Conservation (phyloP, 192 early-diverging fungal species). For the Coemansia umbellata region DNA sequence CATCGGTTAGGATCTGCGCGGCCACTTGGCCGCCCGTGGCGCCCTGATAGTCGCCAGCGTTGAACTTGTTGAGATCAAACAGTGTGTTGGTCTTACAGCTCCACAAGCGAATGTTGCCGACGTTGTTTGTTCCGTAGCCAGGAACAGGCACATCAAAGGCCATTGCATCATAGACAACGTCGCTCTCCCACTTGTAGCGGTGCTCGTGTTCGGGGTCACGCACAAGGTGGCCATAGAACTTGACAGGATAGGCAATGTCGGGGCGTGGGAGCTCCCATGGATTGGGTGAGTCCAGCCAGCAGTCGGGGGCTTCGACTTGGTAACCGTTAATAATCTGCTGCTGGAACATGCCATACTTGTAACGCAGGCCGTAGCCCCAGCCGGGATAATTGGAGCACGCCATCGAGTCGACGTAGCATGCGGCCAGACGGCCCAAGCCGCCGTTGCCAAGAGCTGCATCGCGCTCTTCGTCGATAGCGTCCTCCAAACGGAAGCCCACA, state of each 20-base stretch:
- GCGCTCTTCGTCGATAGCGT: slow-evolving; percentile 87
- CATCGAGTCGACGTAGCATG: slow-evolving; percentile 97
- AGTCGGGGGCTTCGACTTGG: slow-evolving; percentile 92
- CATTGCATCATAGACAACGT: slow-evolving; percentile 82
- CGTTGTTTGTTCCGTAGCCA: slow-evolving; percentile 89
- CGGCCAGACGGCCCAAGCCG: slow-evolving; percentile 93
- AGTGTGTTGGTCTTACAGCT: slow-evolving; percentile 83
- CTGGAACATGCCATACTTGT: slow-evolving; percentile 99
- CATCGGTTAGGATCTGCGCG: slow-evolving; percentile 92
- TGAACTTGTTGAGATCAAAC: slow-evolving; percentile 86
- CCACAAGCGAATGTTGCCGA: slow-evolving; percentile 98
- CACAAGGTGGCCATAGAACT: slow-evolving; percentile 85
- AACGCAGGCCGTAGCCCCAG: slow-evolving; percentile 97
- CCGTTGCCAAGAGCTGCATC: slow-evolving; percentile 98
- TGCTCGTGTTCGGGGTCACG: slow-evolving; percentile 65
- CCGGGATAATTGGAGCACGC: slow-evolving; percentile 91
- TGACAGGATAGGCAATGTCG: slow-evolving; percentile 85
- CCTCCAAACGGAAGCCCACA: slow-evolving; percentile 91
- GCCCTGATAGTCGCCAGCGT: slow-evolving; percentile 88
- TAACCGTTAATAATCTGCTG: slow-evolving; percentile 94
- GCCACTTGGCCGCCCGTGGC: slow-evolving; percentile 87
- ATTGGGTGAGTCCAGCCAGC: slow-evolving; percentile 96
- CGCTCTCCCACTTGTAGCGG: slow-evolving; percentile 82
- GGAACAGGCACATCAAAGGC: slow-evolving; percentile 98
- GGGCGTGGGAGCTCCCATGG: slow-evolving; percentile 96